Base-by-base conservation (phyloP, 768 basidiomycete genomes). In the Trichaptum fuscoviolaceum region DNA sequence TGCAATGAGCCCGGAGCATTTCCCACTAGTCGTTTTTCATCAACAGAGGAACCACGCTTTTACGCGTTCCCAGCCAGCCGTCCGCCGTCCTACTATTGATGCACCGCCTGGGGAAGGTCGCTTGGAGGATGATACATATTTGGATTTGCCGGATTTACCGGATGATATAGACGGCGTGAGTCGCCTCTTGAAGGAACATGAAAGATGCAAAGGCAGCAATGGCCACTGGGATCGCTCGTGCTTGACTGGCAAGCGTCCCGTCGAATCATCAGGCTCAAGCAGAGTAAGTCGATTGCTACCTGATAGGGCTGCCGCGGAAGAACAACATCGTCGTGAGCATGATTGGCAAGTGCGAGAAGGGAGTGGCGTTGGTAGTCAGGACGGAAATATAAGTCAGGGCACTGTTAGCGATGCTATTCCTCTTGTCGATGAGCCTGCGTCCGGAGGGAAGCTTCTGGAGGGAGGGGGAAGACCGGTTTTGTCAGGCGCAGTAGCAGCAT, bases 1-100 rank as follows among this genome's bases (percentile, higher is more conserved):
- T 71, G 95, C 92, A 23, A 90, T 98, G 86, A 91, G 91, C 69
- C 89, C 92, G 0, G 81, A 84, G 12, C 84, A 84, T 8, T 98
- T 85, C 73, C 96, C 96, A 0, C 81, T 98, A 10, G 90, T 96
- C 67, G 87, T 85, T 5, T 92, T 93, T 70, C 83, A 86, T 1
- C 82, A 83, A 78, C 78, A 7, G 77, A 80, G 63, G 34, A 66
- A 35, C 69, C 42, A 52, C 42, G 42, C 42, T 12, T 52, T 52
- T 52, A 52, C 42, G 20, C 42, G 20, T 20, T 52, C 42, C 42
- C 42, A 2, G 15, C 68, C 57, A 42, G 35, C 15, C 57, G n/a
- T 15, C 24, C 27, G 25, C 9, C 18, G 36, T 18, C 30, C 24
- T 12, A 27, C 35, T 17, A 63, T 63, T 7, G 63, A 63, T 35